Conservation (phyloP, 208 protist genomes). For the Trypanosoma conorhini region DNA sequence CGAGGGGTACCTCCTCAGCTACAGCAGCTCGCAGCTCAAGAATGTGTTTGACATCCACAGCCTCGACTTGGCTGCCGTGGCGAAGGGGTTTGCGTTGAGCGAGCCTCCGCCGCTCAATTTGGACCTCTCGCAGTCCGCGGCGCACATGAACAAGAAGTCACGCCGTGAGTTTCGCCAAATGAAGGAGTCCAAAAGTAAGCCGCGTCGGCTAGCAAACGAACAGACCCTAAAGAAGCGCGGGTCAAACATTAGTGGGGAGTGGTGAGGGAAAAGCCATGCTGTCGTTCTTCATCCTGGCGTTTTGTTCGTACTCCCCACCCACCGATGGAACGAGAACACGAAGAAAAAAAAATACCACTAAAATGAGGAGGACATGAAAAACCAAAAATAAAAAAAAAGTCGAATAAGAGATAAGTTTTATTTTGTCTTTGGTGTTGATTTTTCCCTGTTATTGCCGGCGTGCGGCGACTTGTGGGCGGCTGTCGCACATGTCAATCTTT, state of each 20-base stretch:
- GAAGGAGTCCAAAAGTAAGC: slow-evolving; percentile 69
- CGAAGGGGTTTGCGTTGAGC: slow-evolving; percentile 90
- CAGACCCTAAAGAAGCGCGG: slow-evolving; percentile 54
- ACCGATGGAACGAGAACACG: not conserved
- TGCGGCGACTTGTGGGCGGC: not conserved
- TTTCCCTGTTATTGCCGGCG: not conserved
- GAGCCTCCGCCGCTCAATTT: slow-evolving; percentile 92
- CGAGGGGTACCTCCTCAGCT: slow-evolving; percentile 97
- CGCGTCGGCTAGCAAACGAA: slow-evolving; percentile 47
- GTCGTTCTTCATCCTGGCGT: slow-evolving; percentile 6
- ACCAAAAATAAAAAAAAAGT: not conserved
- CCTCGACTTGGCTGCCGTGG: slow-evolving; percentile 96
- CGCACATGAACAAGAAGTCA: slow-evolving; percentile 90
- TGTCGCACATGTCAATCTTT: not conserved
- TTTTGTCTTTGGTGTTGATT: not conserved
- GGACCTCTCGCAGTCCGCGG: slow-evolving; percentile 90
- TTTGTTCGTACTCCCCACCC: slow-evolving; percentile 3
- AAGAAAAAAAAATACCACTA: slow-evolving; percentile 2
- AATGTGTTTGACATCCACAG: slow-evolving; percentile 98
- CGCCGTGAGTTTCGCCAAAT: slow-evolving; percentile 74
- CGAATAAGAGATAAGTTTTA: slow-evolving; percentile 1
- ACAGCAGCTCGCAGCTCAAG: slow-evolving; percentile 98
- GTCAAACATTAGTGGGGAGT: slow-evolving; percentile 89
- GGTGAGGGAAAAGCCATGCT: slow-evolving; percentile 29
- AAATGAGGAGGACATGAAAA: not conserved